Evolutionary conservation across 208 protist species (phyloP), one percentile per base, ranked within the genome.

Genomic region (Naegleria gruberi): DNA sequence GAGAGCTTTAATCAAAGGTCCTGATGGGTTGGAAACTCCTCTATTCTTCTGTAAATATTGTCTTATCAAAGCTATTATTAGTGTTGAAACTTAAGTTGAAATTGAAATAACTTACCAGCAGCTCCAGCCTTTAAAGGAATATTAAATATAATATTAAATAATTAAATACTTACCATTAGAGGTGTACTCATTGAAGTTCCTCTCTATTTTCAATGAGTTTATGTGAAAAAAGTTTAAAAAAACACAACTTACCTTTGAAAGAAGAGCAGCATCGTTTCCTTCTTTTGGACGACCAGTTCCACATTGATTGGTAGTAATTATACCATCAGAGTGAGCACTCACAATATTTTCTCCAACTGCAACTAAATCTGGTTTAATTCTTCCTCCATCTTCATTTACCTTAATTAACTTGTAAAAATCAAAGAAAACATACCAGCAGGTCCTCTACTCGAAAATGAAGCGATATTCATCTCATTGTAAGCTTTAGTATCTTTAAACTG

Each of bases 281-380:
- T 30, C 15, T 47, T 46, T 7, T 37, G 82, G 82, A 4, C 12
- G 6, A 10, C 45, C 47, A 46, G 45, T 6, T 0, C 19, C 15
- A 46, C 82, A 85, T 47, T 85, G 82, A 85, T 47, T 30, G 1
- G 37, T 85, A 10, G 17, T 12, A 10, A 43, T 23, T 47, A 47
- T 15, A 4, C 82, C 82, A 15, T 85, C 43, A 26, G 42, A 47
- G 42, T 46, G 82, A n/a, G 17, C 95, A 37, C 95, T 96, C 30
- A 43, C 55, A 30, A 97, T 90, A 0, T 23, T 23, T 26, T 95
- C 92, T 10, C 96, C 96, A 2, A 96, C 93, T 12, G 89, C 93
- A 1, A 96, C 89, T 42, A 97, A 45, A 45, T 97, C 95, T 0
- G 96, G 96, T 92, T 97, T 97, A 17, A 91, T 90, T 1, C 96